Evolutionary conservation across 306 rosid genomes (phyloP).

Genomic region (Acmispon strigosus): DNA sequence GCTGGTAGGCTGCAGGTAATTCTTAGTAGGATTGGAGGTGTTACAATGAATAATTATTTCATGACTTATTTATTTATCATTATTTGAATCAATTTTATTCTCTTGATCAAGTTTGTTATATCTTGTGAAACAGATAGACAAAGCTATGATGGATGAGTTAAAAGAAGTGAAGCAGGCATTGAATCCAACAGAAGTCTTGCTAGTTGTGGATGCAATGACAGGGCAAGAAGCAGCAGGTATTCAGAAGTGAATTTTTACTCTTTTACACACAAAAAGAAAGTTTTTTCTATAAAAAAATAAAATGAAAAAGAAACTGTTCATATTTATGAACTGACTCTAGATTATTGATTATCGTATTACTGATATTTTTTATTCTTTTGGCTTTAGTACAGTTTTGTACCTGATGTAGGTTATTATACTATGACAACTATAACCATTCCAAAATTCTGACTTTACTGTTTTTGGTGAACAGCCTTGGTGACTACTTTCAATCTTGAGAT

Average conservation of each 20-base stretch:
- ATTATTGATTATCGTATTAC: not conserved
- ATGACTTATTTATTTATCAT: not conserved
- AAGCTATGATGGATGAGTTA: conserved; percentile 91
- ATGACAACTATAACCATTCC: not conserved
- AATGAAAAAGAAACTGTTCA: not conserved
- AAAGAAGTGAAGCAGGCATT: conserved; percentile 74
- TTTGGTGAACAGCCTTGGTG: conserved; percentile 65
- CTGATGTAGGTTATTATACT: not conserved
- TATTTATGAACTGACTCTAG: conserved; percentile 10
- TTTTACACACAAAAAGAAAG: not conserved
- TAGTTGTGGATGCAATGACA: conserved; percentile 99
- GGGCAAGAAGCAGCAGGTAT: conserved; percentile 99
- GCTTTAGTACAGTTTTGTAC: not conserved
- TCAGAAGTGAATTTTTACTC: conserved; percentile 13
- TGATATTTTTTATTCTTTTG: not conserved
- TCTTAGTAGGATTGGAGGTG: not conserved
- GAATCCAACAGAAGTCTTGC: conserved; percentile 88
- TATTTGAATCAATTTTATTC: not conserved
- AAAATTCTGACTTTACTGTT: conserved; percentile 15
- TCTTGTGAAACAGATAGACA: conserved; percentile 68
- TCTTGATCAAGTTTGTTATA: conserved; percentile 8
- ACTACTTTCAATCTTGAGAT: conserved; percentile 92
- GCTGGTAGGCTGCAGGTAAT: conserved; percentile 99
- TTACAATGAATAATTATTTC: not conserved
- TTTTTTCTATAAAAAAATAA: not conserved